A percentile compares a stretch with the other conserved stretches of the same genome.
phyloP scores from a whole-genome alignment of 306 rosid species.

The Fragaria iinumae region DNA sequence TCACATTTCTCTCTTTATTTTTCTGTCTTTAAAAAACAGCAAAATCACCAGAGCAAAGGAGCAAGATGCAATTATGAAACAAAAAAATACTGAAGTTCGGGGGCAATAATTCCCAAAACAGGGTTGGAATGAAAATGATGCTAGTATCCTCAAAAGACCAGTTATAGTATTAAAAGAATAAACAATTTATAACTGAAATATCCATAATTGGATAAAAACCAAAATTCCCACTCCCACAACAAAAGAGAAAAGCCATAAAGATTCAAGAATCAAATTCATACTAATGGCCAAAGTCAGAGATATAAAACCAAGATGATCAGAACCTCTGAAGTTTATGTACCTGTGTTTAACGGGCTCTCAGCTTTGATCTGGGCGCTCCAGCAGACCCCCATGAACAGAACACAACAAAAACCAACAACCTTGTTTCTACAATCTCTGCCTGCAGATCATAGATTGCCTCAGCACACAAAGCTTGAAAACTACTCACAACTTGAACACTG shows the following conservation, averaged over 20 bases:
- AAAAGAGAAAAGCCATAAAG: background rate
- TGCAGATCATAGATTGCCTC: constrained; percentile 26
- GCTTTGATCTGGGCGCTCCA: constrained; percentile 52
- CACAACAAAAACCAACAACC: constrained; percentile 14
- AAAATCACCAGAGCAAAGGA: background rate
- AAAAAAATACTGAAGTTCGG: background rate
- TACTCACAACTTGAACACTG: constrained; percentile 11
- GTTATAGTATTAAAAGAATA: background rate
- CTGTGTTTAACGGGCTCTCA: constrained; percentile 46
- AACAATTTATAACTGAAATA: background rate
- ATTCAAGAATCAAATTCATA: background rate
- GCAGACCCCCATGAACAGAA: constrained; percentile 49
- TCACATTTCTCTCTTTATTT: background rate
- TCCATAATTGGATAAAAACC: background rate
- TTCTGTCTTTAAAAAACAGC: background rate
- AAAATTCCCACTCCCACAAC: background rate
- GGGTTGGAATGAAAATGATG: background rate
- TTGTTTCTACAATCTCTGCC: constrained; percentile 30
- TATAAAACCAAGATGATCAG: background rate
- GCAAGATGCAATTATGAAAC: background rate
- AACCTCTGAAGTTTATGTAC: constrained; percentile 16
- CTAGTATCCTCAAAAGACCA: background rate
- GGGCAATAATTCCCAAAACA: constrained; percentile 1
- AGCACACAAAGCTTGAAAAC: constrained; percentile 11
- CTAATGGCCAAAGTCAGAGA: background rate